Evolutionary conservation across 768 basidiomycete species (phyloP), one percentile per base, ranked within the genome.

Genomic region (Suillus hirtellus): DNA sequence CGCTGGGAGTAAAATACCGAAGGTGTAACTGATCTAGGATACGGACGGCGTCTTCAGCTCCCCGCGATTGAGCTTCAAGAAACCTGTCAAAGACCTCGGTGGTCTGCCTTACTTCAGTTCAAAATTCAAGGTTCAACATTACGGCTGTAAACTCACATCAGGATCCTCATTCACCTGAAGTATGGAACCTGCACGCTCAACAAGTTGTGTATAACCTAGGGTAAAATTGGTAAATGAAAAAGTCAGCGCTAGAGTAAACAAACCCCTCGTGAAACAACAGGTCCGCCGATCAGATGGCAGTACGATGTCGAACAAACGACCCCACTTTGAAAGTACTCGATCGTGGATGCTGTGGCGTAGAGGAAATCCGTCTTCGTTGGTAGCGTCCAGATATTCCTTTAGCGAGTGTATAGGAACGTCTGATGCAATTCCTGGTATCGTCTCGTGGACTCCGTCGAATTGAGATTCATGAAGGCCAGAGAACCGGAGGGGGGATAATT

Each of bases 241-340:
- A n/a, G 10, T 24, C 21, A 24, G 38, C 3, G 24, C 8, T 34
- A 43, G 34, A 12, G 59, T 21, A 34, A 37, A 53, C 40, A 12
- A 66, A 90, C 91, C 90, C 76, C 92, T 77, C 19, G 92, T 93
- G 71, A 94, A 93, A 72, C 92, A 94, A 67, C 92, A 93, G 1
- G 85, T 86, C 52, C 89, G 78, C 43, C 71, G 74, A 35, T 84
- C 76, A 11, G 85, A 86, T 0, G 90, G 89, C 11, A 82, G 71
- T 12, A 92, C 89, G 53, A 94, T 92, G 66, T 93, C 92, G 68
- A 93, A 93, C 31, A 93, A 74, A 34, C 87, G 80, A 3, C 90
- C 91, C 89, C 92, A 93, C 75, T 88, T 92, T 66, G 73, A 67
- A 4, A 94, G 75, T 21, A 90, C 80, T 60, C 82, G 86, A 60